Percentiles rank a stretch among this genome's conserved stretches.
These are phyloP conservation scores for Diospyros kaki DNA, from an alignment of 148 eudicot species.

Conservation along the genomic window DNA sequence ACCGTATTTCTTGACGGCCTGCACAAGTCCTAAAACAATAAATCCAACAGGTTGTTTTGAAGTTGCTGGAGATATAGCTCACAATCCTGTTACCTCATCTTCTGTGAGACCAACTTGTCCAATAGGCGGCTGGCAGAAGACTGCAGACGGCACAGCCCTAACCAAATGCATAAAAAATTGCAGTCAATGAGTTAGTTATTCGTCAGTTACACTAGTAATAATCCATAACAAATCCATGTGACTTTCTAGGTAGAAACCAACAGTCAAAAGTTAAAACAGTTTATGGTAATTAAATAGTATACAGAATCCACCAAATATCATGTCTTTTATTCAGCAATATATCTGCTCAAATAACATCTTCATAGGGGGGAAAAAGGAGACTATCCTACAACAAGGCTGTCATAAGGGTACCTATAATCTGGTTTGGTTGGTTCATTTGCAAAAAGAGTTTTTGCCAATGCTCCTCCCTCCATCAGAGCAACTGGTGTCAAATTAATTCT, in stretches of 20 bases:
- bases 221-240: slow-evolving; percentile 16
- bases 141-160: slow-evolving; percentile 94
- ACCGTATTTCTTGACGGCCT: slow-evolving; percentile 74
- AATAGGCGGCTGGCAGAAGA: slow-evolving; percentile 95
- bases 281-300: slow-evolving; percentile 31
- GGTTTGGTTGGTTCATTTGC: slow-evolving; percentile 90
- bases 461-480: slow-evolving; percentile 98
- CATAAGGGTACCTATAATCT: slow-evolving; percentile 60
- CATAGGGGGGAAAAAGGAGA: too few relatives aligned
- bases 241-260: slow-evolving; percentile 9
- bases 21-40: slow-evolving; percentile 27
- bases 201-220: background rate
- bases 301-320: background rate
- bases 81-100: slow-evolving; percentile 61
- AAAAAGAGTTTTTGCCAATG: slow-evolving; percentile 90
- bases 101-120: slow-evolving; percentile 93
- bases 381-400: too few relatives aligned
- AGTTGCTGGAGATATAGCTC: slow-evolving; percentile 8
- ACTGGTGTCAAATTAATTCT: slow-evolving; percentile 93
- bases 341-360: too few relatives aligned
- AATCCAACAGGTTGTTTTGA: slow-evolving; percentile 24
- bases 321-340: too few relatives aligned
- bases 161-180: slow-evolving; percentile 36
- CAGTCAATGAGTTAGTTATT: slow-evolving; percentile 27
- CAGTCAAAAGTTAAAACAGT: slow-evolving; percentile 46